These are phyloP conservation scores for Cucurbita pepo DNA, from an alignment of 306 rosid species.

Conservation along the genomic window DNA sequence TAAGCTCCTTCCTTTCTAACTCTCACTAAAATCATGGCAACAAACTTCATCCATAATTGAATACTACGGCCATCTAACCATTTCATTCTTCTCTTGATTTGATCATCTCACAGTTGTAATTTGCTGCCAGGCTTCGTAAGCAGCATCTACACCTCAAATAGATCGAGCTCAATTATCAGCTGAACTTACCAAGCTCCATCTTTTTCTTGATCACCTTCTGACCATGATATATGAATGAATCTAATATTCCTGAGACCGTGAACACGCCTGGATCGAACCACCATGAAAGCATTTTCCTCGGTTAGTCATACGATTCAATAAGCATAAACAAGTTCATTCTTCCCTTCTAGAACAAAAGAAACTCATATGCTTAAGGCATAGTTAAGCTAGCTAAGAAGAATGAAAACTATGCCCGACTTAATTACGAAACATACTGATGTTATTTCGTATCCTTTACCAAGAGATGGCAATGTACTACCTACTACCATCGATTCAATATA, in stretches of 20 bases:
- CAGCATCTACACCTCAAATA: slow-evolving; percentile 9
- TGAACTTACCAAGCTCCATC: slow-evolving; percentile 91
- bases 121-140: slow-evolving; percentile 4
- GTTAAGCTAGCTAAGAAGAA: background rate
- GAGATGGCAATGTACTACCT: background rate
- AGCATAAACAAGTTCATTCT: background rate
- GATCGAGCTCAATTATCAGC: slow-evolving; percentile 18
- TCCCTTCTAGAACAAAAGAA: background rate
- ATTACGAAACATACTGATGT: background rate
- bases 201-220: slow-evolving; percentile 91
- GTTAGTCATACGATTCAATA: background rate
- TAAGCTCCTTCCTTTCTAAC: slow-evolving; percentile 9
- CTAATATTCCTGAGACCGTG: slow-evolving; percentile 88
- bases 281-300: background rate
- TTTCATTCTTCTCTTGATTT: slow-evolving; percentile 10
- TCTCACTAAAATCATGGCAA: slow-evolving; percentile 1
- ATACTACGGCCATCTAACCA: background rate
- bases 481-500: background rate
- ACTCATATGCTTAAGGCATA: background rate
- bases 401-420: background rate
- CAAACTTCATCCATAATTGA: background rate
- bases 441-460: background rate
- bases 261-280: slow-evolving; percentile 49
- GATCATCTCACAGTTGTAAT: slow-evolving; percentile 26
- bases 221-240: slow-evolving; percentile 93